Base-by-base conservation (phyloP, 169 alveolate genomes). In the Plasmodium cynomolgi region DNA sequence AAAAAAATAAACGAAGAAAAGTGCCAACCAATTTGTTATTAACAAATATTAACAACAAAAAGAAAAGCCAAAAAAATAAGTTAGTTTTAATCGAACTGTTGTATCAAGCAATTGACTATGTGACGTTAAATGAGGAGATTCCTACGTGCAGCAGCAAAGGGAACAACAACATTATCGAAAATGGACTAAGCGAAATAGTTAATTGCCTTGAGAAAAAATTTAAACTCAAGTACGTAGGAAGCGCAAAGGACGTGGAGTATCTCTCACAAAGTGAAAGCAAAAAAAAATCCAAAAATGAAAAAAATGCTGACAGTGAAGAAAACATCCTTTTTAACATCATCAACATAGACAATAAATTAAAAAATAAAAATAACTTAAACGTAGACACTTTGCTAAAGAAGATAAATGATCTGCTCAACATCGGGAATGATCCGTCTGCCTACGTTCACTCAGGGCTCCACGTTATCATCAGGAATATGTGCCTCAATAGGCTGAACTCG, bases 401-500 rank as follows among this genome's bases (percentile, higher is more conserved):
- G 74, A 80, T 88, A 37, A 81, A 88, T 54, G 94, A 88, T 6
- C 54, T 88, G 20, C 33, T 88, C 20, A 88, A 71, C 33, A 39
- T 88, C 3, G 83, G 74, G 29, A 47, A 62, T 6, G 73, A 88
- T 17, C 41, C 94, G 0, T 88, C 91, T 7, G 23, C 44, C 1
- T 88, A 34, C 73, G 31, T 88, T 31, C 44, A 88, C 20, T 79
- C 91, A 6, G 94, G 94, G 29, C 58, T 88, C 23, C 94, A 88
- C 47, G 68, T 88, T 26, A 88, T 88, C 33, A 29, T 88, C 47
- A 56, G 94, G 72, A 88, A 88, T 54, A 62, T 80, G 81, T 88
- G 79, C 54, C 50, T 88, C 74, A 77, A 80, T 79, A 88, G 75
- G 9, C 73, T 88, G 54, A 88, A 88, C 54, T 80, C 90, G 17